Percentiles rank a stretch among this genome's conserved stretches.
phyloP scores from a whole-genome alignment of 2,329 filamentous ascomycete species.

The Ophiostoma quercus region DNA sequence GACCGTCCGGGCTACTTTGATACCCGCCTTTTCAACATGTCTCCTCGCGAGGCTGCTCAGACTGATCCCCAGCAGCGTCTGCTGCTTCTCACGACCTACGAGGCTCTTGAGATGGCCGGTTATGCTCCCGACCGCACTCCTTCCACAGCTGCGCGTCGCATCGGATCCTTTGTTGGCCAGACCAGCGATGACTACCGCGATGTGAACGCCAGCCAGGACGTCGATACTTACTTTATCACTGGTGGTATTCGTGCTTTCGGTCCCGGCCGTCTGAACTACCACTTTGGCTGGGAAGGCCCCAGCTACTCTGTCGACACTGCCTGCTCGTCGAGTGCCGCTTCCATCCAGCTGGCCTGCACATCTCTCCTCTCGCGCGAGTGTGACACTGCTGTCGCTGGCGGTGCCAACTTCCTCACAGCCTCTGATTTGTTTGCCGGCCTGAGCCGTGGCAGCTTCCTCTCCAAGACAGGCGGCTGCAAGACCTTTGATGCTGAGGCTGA shows the following conservation, averaged over 20 bases:
- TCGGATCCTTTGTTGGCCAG: slow-evolving; percentile 70
- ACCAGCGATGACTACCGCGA: slow-evolving; percentile 74
- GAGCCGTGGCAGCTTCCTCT: slow-evolving; percentile 71
- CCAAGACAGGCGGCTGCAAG: slow-evolving; percentile 69
- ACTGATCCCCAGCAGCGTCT: slow-evolving; percentile 78
- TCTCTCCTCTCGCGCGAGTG: slow-evolving; percentile 70
- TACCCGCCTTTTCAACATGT: slow-evolving; percentile 79
- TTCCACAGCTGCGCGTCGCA: slow-evolving; percentile 57
- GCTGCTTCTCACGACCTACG: slow-evolving; percentile 70
- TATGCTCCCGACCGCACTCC: slow-evolving; percentile 69
- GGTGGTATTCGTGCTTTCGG: slow-evolving; percentile 41
- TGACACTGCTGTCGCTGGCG: slow-evolving; percentile 75
- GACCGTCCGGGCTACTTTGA: slow-evolving; percentile 74
- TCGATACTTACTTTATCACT: slow-evolving; percentile 53
- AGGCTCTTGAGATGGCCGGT: slow-evolving; percentile 75
- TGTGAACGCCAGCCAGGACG: slow-evolving; percentile 65
- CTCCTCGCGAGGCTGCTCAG: slow-evolving; percentile 68
- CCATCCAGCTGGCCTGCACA: slow-evolving; percentile 66
- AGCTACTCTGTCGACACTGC: slow-evolving; percentile 72
- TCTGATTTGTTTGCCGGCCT: slow-evolving; percentile 74
- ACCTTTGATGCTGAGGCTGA: slow-evolving; percentile 77
- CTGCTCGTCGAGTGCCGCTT: slow-evolving; percentile 68
- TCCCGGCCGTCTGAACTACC: slow-evolving; percentile 64
- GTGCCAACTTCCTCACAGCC: slow-evolving; percentile 74
- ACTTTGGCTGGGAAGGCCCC: slow-evolving; percentile 70